Evolutionary conservation across 2,329 filamentous ascomycete genomes (phyloP).

Genomic region (Ceratocystis huliohia): DNA sequence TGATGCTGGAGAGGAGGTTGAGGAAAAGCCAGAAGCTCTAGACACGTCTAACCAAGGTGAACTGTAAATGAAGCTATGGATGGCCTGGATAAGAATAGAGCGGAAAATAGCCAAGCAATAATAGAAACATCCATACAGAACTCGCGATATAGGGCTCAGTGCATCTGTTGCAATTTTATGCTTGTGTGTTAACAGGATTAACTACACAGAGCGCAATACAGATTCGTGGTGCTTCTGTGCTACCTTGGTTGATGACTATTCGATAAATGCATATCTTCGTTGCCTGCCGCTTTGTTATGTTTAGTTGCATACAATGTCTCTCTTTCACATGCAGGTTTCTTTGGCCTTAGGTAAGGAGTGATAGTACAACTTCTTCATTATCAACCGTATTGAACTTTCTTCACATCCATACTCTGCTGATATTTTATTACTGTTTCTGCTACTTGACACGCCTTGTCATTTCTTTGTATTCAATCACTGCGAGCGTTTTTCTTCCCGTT

Average conservation of each 20-base stretch:
- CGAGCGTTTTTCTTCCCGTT: too few relatives aligned
- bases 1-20: slow-evolving; percentile 7
- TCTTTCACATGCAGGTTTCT: neutral
- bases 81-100: neutral
- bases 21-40: slow-evolving; percentile 18
- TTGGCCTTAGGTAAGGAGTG: neutral
- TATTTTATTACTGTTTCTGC: neutral
- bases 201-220: too few relatives aligned
- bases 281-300: neutral
- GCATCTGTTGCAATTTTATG: too few relatives aligned
- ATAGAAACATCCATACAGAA: neutral
- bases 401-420: neutral
- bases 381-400: neutral
- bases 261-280: slow-evolving; percentile 5
- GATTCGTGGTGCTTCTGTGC: neutral
- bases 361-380: neutral
- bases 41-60: neutral
- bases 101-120: neutral
- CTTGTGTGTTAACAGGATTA: too few relatives aligned
- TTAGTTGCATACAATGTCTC: slow-evolving; percentile 11
- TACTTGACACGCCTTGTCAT: neutral
- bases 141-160: too few relatives aligned
- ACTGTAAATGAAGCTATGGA: neutral
- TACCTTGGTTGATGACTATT: neutral
- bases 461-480: too few relatives aligned